Conservation (phyloP, 2,329 filamentous ascomycete species). For the Colletotrichum chlorophyti region DNA sequence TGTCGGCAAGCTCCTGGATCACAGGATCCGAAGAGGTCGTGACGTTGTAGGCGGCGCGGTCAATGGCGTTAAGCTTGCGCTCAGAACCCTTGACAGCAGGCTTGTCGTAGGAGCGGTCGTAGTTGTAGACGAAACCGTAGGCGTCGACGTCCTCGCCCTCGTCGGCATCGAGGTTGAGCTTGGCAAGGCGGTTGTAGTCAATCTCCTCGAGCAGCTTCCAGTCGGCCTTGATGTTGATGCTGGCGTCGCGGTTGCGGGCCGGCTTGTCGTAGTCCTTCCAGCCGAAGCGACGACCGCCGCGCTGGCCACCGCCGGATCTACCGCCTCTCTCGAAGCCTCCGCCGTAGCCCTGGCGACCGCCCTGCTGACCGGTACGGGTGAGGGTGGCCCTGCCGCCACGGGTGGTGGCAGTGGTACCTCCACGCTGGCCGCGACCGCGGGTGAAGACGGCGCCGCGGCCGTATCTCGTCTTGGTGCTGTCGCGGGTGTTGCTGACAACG, state of each 20-base stretch:
- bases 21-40: slow-evolving; percentile 95
- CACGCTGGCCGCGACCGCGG: slow-evolving; percentile 81
- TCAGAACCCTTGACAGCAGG: slow-evolving; percentile 87
- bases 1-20: slow-evolving; percentile 95
- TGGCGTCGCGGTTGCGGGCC: slow-evolving; percentile 92
- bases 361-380: slow-evolving; percentile 68
- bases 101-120: slow-evolving; percentile 96
- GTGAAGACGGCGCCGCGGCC: slow-evolving; percentile 91
- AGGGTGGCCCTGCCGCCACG: slow-evolving; percentile 70
- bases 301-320: slow-evolving; percentile 70
- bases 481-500: slow-evolving; percentile 93
- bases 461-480: slow-evolving; percentile 85
- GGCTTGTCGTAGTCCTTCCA: slow-evolving; percentile 99
- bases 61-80: slow-evolving; percentile 85
- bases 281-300: slow-evolving; percentile 87
- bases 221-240: slow-evolving; percentile 93
- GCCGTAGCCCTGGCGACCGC: slow-evolving; percentile 69
- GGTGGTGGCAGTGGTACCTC: slow-evolving; percentile 51
- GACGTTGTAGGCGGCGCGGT: slow-evolving; percentile 97
- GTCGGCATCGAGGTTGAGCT: slow-evolving; percentile 94
- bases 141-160: slow-evolving; percentile 94
- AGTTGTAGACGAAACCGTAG: slow-evolving; percentile 98
- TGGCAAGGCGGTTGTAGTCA: slow-evolving; percentile 92
- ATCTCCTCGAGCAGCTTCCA: slow-evolving; percentile 98
- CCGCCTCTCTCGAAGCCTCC: slow-evolving; percentile 75